A percentile compares a stretch with the other conserved stretches of the same genome.
phyloP scores from a whole-genome alignment of 805 yeast species.

The Cyberlindnera petersonii region DNA sequence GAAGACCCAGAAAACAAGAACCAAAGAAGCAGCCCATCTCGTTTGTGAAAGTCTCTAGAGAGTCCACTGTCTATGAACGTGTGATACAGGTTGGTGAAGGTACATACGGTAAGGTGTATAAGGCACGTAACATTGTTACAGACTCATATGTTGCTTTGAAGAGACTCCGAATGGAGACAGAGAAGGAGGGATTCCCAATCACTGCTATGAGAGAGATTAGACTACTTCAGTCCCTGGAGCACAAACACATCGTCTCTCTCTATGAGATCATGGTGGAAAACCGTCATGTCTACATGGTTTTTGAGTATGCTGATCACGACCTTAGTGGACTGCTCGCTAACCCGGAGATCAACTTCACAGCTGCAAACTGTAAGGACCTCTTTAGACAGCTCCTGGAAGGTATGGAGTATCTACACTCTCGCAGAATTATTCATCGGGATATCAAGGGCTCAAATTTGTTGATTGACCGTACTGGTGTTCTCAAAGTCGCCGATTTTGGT shows the following conservation, averaged over 20 bases:
- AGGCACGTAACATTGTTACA: constrained; percentile 70
- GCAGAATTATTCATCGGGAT: constrained; percentile 72
- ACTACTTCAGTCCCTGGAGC: constrained; percentile 76
- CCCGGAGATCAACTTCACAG: constrained; percentile 57
- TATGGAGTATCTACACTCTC: constrained; percentile 62
- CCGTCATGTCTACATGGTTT: constrained; percentile 76
- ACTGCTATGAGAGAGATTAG: constrained; percentile 93
- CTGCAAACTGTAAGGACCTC: constrained; percentile 62
- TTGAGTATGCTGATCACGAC: constrained; percentile 93
- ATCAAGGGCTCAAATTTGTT: constrained; percentile 78
- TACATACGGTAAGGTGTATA: constrained; percentile 93
- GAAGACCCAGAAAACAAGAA: neutral
- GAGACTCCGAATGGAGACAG: constrained; percentile 75
- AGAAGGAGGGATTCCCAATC: constrained; percentile 92
- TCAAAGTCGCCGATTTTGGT: constrained; percentile 81
- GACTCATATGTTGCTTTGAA: constrained; percentile 81
- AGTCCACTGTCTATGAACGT: constrained; percentile 50
- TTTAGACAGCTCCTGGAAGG: constrained; percentile 67
- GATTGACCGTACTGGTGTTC: constrained; percentile 54
- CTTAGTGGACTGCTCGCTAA: constrained; percentile 82
- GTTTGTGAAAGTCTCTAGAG: constrained; percentile 23
- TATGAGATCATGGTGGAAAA: constrained; percentile 86
- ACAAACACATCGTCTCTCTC: constrained; percentile 75
- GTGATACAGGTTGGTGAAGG: constrained; percentile 97
- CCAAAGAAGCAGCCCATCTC: constrained; percentile 13